phyloP scores from a whole-genome alignment of 371 early-diverging fungal genomes.

The Lichtheimia corymbifera region DNA sequence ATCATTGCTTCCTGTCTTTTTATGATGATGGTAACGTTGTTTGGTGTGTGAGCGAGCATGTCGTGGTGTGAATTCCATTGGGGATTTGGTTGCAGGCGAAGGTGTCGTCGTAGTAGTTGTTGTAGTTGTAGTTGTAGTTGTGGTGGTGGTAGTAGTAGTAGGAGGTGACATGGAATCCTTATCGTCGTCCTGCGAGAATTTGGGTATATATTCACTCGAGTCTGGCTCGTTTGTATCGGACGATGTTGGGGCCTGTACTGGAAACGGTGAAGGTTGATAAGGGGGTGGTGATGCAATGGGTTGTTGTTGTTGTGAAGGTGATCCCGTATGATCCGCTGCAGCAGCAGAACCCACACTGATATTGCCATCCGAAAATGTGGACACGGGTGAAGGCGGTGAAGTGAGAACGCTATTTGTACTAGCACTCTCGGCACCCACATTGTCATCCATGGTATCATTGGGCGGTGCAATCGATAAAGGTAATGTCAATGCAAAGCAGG shows the following conservation, averaged over 20 bases:
- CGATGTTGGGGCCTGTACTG: too few relatives aligned
- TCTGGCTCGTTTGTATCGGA: too few relatives aligned
- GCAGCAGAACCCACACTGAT: constrained; percentile 19
- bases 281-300: too few relatives aligned
- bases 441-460: constrained; percentile 1
- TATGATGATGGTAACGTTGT: constrained; percentile 17
- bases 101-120: constrained; percentile 11
- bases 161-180: too few relatives aligned
- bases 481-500: constrained; percentile 56
- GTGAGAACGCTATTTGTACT: constrained; percentile 21
- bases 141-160: neutral
- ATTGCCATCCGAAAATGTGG: constrained; percentile 40
- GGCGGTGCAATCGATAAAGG: constrained; percentile 47
- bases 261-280: too few relatives aligned
- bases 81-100: neutral
- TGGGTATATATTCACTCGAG: too few relatives aligned
- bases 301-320: constrained; percentile 7
- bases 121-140: constrained; percentile 6
- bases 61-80: neutral
- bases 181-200: neutral
- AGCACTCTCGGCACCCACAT: constrained; percentile 17
- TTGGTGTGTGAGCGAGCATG: neutral
- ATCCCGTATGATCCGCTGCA: constrained; percentile 1
- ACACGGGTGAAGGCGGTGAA: constrained; percentile 42
- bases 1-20: constrained; percentile 31